Evolutionary conservation across 768 basidiomycete species (phyloP).

Genomic region (Tylopilus balloui): DNA sequence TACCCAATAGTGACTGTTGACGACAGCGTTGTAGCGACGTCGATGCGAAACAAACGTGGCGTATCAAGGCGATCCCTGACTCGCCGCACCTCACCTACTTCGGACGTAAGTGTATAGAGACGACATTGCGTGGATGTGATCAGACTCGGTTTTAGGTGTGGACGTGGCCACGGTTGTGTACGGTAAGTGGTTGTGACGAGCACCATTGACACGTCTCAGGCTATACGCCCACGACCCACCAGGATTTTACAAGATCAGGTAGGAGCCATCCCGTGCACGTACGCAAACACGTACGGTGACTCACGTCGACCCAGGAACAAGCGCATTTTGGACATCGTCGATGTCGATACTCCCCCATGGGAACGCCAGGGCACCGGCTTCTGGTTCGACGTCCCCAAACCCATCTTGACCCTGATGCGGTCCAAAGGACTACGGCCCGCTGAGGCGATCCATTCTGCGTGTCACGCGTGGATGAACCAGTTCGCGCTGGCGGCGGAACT

Average conservation of each 20-base stretch:
- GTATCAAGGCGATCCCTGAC: conserved; percentile 60
- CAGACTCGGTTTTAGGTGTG: conserved; percentile 40
- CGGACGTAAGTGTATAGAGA: conserved; percentile 50
- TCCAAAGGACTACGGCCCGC: conserved; percentile 59
- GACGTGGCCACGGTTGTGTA: conserved; percentile 67
- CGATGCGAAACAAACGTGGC: conserved; percentile 70
- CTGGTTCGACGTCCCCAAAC: conserved; percentile 72
- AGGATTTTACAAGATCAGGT: conserved; percentile 84
- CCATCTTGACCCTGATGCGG: conserved; percentile 49
- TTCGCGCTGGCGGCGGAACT: conserved; percentile 67
- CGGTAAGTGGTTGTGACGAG: conserved; percentile 41
- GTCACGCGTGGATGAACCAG: conserved; percentile 78
- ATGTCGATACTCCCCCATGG: conserved; percentile 75
- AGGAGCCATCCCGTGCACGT: neutral
- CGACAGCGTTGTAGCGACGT: conserved; percentile 49
- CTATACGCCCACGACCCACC: neutral
- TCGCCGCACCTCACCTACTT: conserved; percentile 60
- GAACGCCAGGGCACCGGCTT: conserved; percentile 67
- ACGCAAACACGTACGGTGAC: neutral
- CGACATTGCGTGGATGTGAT: neutral
- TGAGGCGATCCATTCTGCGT: conserved; percentile 79
- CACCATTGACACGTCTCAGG: neutral
- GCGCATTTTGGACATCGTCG: conserved; percentile 69
- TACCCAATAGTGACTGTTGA: neutral
- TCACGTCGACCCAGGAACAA: conserved; percentile 41